Evolutionary conservation across 164 flowering plant genomes (phyloP).

Genomic region (Nelumbo lutea): DNA sequence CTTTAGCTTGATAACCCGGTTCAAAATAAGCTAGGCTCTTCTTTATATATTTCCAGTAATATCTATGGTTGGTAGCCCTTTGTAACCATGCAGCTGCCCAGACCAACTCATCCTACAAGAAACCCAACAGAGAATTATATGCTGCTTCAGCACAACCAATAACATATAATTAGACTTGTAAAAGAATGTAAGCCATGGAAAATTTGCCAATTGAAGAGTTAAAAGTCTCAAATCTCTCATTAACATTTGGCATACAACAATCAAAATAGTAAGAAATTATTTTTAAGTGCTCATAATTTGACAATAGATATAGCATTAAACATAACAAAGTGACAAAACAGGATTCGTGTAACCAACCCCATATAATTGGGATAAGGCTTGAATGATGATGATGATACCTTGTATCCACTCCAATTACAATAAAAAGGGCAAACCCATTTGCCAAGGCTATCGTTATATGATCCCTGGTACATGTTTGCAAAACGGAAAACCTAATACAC

Average conservation of each 20-base stretch:
- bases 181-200: too few relatives aligned
- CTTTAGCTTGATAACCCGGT: neutral
- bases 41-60: conserved; percentile 14
- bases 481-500: conserved; percentile 39
- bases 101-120: conserved; percentile 31
- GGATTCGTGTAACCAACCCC: neutral
- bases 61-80: conserved; percentile 17
- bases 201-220: too few relatives aligned
- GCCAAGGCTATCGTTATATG: conserved; percentile 32
- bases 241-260: too few relatives aligned
- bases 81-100: conserved; percentile 37
- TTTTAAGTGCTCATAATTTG: neutral
- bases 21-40: conserved; percentile 9
- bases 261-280: too few relatives aligned
- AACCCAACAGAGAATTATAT: neutral
- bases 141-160: neutral
- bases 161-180: neutral
- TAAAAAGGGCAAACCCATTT: conserved; percentile 40
- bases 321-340: too few relatives aligned
- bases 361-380: too few relatives aligned
- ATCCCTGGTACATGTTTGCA: conserved; percentile 41
- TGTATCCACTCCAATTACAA: conserved; percentile 41
- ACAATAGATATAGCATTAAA: too few relatives aligned
- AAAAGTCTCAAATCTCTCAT: too few relatives aligned
- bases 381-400: conserved; percentile 18